Conservation (phyloP, 495 filamentous ascomycete genomes). For the Trichocladium uniseriatum region DNA sequence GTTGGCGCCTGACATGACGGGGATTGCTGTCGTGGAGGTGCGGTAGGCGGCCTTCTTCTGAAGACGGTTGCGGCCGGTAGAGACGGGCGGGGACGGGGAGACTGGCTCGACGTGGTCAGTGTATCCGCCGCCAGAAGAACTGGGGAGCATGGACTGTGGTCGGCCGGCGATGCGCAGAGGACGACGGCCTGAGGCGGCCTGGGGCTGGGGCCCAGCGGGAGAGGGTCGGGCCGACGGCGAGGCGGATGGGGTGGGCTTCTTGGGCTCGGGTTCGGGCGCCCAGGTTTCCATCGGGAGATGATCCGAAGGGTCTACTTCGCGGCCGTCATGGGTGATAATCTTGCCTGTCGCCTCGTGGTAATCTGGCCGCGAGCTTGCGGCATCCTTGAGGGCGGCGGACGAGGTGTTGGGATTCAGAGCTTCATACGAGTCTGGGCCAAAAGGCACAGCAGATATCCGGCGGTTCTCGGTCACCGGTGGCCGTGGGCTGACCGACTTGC, state of each 20-base stretch:
- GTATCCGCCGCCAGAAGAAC: background rate
- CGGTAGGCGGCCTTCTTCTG: constrained; percentile 48
- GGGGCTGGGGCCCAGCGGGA: constrained; percentile 40
- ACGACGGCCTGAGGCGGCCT: constrained; percentile 29
- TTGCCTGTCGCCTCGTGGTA: constrained; percentile 43
- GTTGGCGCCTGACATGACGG: constrained; percentile 28
- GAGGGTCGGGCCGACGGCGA: constrained; percentile 40
- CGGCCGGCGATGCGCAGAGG: constrained; percentile 21
- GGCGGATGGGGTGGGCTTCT: constrained; percentile 42
- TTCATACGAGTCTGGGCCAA: constrained; percentile 83
- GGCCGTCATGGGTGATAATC: constrained; percentile 75
- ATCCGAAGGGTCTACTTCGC: constrained; percentile 85
- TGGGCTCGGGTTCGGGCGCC: constrained; percentile 87
- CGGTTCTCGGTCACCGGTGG: constrained; percentile 48
- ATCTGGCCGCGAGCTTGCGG: constrained; percentile 17
- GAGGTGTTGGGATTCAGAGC: constrained; percentile 53
- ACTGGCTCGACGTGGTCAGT: constrained; percentile 19
- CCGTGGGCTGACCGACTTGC: constrained; percentile 71
- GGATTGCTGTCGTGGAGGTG: constrained; percentile 30
- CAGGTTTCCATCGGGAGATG: constrained; percentile 84
- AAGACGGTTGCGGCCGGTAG: constrained; percentile 44
- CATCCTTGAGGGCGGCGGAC: constrained; percentile 26
- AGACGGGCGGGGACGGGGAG: constrained; percentile 15
- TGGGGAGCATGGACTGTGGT: constrained; percentile 19
- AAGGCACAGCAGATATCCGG: constrained; percentile 59